Base-by-base conservation (phyloP, 2,329 filamentous ascomycete species). In the Ophiosphaerella korrae region DNA sequence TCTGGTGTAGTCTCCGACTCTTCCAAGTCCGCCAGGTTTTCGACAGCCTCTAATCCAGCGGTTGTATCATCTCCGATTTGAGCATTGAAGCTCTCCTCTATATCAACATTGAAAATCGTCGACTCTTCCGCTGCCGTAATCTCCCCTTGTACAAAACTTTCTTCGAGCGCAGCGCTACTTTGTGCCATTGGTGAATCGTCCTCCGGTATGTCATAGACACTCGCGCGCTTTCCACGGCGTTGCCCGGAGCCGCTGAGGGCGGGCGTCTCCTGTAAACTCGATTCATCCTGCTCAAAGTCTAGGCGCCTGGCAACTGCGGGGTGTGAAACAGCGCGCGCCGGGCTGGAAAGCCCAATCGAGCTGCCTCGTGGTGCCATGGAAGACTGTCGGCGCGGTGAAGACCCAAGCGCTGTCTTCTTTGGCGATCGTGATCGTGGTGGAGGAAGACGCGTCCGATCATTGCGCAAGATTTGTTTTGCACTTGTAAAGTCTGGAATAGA, bases 371-470 rank as follows among this genome's bases (percentile, higher is more conserved):
- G 82, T 26, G 78, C 81, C 45, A 87, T 71, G 41, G 81, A 81
- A 4, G 82, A 84, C 60, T 84, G 85, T 48, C 82, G 80, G 54
- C 84, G 80, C 23, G 87, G 85, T 0, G 87, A 87, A 23, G 78
- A 76, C 6, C 74, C 78, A 45, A 81, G 77, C 31, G 80, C 75
- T 3, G 86, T 87, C 71, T 88, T 89, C 47, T 82, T 78, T 1
- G 88, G 88, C 2, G 87, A 89, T 58, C 60, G 83, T 75, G 80
- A 73, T 68, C 75, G 70, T 50, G 75, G 75, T 62, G 79, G 73
- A 74, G 80, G 75, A 70, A 84, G 62, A 70, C 78, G 67, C 24
- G 74, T 67, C 32, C 60, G 57, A 55, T 74, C 67, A 70, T 63
- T 73, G 36, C 67, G 84, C 75, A 82, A 45, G 63, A 75, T 65